Conservation (phyloP, 2,329 filamentous ascomycete genomes). For the Gnomoniopsis smithogilvyi region DNA sequence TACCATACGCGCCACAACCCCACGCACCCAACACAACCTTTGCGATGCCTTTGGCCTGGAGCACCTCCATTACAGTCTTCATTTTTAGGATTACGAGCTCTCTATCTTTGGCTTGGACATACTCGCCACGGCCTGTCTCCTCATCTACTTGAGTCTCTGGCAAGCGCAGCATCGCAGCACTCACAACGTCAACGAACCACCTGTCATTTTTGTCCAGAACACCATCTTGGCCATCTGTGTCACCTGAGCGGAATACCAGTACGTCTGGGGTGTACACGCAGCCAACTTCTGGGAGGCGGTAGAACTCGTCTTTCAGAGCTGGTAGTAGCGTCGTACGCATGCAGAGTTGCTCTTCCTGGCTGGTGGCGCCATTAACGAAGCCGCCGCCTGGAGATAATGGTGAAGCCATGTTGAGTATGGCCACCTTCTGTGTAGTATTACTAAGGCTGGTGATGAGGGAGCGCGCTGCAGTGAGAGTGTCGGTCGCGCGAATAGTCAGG, state of each 20-base stretch:
- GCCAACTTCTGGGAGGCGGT: conserved; percentile 56
- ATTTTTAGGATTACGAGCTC: conserved; percentile 54
- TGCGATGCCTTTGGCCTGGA: conserved; percentile 39
- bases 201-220: conserved; percentile 42
- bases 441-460: neutral
- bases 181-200: conserved; percentile 58
- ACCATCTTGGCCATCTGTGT: conserved; percentile 23
- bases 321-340: conserved; percentile 57
- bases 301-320: conserved; percentile 55
- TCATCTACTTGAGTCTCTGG: conserved; percentile 47
- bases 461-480: conserved; percentile 9
- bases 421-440: neutral
- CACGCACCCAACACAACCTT: conserved; percentile 59
- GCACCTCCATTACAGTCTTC: conserved; percentile 52
- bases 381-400: conserved; percentile 59
- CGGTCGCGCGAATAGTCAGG: conserved; percentile 3
- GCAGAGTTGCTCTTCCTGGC: conserved; percentile 61
- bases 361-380: conserved; percentile 55
- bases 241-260: conserved; percentile 48
- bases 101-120: conserved; percentile 44
- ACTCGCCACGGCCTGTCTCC: conserved; percentile 30
- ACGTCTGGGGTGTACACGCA: conserved; percentile 57
- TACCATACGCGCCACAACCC: conserved; percentile 63
- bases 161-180: conserved; percentile 55
- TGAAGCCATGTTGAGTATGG: conserved; percentile 31